Evolutionary conservation across 148 eudicot genomes (phyloP), one percentile per base, ranked within the genome.

Genomic region (Tetragonia tetragonoides): DNA sequence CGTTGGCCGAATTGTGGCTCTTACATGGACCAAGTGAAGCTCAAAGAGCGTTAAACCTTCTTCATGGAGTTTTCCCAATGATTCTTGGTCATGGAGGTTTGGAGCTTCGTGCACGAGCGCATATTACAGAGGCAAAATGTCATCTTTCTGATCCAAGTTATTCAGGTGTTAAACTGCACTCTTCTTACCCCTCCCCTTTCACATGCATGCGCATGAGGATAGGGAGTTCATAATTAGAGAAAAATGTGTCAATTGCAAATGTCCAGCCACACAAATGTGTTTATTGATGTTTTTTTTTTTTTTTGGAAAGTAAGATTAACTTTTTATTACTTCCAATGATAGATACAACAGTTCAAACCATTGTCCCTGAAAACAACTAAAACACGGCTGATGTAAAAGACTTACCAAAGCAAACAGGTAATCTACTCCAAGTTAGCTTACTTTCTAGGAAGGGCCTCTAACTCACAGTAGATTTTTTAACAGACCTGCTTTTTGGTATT

Each of bases 11-110:
- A 78, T 73, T 96, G 68, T 96, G 98, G 98, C 93, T 93, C 67
- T 89, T 88, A 49, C 90, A 90, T 82, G 99, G 99, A 84, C 78
- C 93, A 80, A 85, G 78, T 80, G 97, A 96, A 83, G 89, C 95
- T 61, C 87, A 88, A 79, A 83, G 92, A 72, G 98, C 98, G 41
- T 82, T 85, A 75, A 77, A 80, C 71, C 98, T 96, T 73, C 74
- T 93, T 54, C 89, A 96, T 83, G 83, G 95, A 54, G 85, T 90
- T 79, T 88, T 93, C 69, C 98, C 99, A 6, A 88, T 88, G 79
- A 89, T 96, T 83, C 92, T 93, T 82, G 98, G 99, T 74, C 95
- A 93, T 82, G 98, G 99, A 49, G 97, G 99, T 65, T 84, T 96
- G 84, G 98, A 96, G 88, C 95, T 96, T 70, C 83, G 93, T 75